Evolutionary conservation across 1,139 yeast species (phyloP), one percentile per base, ranked within the genome.

Genomic region (Geotrichum carabidarum): DNA sequence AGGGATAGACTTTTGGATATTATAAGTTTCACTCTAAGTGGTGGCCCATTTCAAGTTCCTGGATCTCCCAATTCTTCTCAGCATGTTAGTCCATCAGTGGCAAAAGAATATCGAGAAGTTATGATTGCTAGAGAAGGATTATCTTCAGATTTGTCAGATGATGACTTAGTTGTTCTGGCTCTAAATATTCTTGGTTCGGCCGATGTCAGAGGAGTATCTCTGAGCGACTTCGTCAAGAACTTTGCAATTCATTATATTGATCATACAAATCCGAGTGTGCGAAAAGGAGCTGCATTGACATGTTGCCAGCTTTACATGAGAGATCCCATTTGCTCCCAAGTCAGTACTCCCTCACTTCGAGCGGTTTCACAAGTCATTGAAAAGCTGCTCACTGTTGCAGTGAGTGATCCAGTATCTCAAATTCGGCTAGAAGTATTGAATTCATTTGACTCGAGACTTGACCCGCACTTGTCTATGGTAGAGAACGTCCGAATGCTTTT

Each of bases 401-500:
- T 93, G n/a, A 87, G 97, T 0, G 99, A 94, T 63, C 89, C 96
- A 0, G 82, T 89, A 0, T 63, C 75, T n/a, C 96, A 89, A 55
- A 88, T 91, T 46, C 75, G 99, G 55, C 72, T 86, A 12, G 91
- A 87, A 58, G 90, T 94, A 0, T 74, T 94, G 55, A 78, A 78
- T 50, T 79, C 93, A 48, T 74, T 94, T 47, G 88, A 87, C 40
- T 80, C 83, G 1, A 78, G 79, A 57, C 86, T 93, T 65, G 97
- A 93, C 65, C 89, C 96, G 0, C 99, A 93, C 64, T 72, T 94
- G 47, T 88, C 97, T 0, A 98, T 93, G 68, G 95, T 96, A 0
- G 95, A 86, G 59, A 91, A 90, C 65, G 94, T 91, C 22, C 77
- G 90, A 55, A 71, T 91, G 32, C 73, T 94, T 38, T 88, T 93